phyloP scores from a whole-genome alignment of 495 filamentous ascomycete species.

The Apiosordaria backusii region DNA sequence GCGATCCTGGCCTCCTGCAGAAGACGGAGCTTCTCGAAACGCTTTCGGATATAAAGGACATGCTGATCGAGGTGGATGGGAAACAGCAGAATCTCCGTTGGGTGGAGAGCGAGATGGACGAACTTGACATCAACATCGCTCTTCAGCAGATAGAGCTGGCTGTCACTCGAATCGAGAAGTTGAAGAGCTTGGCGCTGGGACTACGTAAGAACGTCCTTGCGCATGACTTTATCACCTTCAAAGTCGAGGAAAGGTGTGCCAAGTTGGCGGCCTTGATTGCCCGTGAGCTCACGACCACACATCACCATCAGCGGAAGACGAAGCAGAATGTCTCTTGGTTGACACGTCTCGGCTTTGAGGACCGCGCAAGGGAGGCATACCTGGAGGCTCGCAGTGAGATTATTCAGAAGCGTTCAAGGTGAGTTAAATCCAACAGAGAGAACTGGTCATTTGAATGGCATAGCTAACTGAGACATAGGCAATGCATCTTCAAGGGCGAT shows the following conservation, averaged over 20 bases:
- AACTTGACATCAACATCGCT: slow-evolving; percentile 92
- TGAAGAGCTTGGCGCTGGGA: slow-evolving; percentile 71
- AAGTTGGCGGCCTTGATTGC: slow-evolving; percentile 72
- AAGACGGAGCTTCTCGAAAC: slow-evolving; percentile 67
- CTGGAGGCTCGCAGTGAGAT: slow-evolving; percentile 70
- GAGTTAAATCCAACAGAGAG: slow-evolving; percentile 21
- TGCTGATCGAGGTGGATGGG: slow-evolving; percentile 93
- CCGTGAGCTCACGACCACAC: slow-evolving; percentile 67
- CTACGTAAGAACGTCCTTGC: slow-evolving; percentile 81
- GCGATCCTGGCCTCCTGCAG: slow-evolving; percentile 67
- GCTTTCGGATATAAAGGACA: slow-evolving; percentile 65
- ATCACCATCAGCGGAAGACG: slow-evolving; percentile 68
- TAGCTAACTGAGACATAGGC: slow-evolving; percentile 51
- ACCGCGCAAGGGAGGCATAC: slow-evolving; percentile 82
- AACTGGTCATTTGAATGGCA: neutral
- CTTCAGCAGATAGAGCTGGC: slow-evolving; percentile 85
- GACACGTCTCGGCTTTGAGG: slow-evolving; percentile 79
- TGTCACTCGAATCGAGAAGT: slow-evolving; percentile 74
- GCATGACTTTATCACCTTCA: slow-evolving; percentile 82
- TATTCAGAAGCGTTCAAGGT: slow-evolving; percentile 79
- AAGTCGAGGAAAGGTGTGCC: slow-evolving; percentile 80
- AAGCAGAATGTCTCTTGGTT: slow-evolving; percentile 75
- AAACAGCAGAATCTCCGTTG: slow-evolving; percentile 93
- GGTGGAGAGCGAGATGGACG: slow-evolving; percentile 93
- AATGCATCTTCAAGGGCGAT: slow-evolving; percentile 91